Base-by-base conservation (phyloP, 2,329 filamentous ascomycete genomes). In the Talaromyces sp. region DNA sequence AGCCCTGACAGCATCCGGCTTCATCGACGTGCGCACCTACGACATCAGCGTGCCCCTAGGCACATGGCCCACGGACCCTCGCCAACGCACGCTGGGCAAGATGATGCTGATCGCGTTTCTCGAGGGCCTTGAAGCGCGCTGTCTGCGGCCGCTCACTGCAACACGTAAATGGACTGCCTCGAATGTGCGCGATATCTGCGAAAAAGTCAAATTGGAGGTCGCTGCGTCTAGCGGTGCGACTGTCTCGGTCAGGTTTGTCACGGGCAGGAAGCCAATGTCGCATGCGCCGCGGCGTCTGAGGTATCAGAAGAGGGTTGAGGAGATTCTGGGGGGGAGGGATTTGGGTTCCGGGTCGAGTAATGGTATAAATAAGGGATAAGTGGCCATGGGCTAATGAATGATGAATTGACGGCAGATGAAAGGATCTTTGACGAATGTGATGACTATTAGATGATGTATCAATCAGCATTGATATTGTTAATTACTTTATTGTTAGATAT, bases 1-100 rank as follows among this genome's bases (percentile, higher is more conserved):
- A 0, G 70, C 73, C 14, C 70, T 82, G 4, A 69, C 70, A 46
- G 72, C 73, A 29, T 77, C 75, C 0, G 79, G 80, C 0, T 80
- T 82, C 62, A 73, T 70, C 17, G 73, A 80, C 38, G 70, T 79
- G 5, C 67, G 69, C 24, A 73, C 73, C 1, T 72, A 72, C 2
- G 74, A 77, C 53, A 67, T 73, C 48, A 70, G 68, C 3, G 65
- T 77, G 8, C 75, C 75, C 6, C 65, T 78, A 17, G 74, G 75
- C 1, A 65, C 71, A 7, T 76, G 75, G 74, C 69, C 72, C 10
- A 60, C 69, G 0, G 71, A 76, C 51, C 64, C 69, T 5, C 66
- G 60, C 6, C 68, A 72, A 54, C 71, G 71, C 35, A 71, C 72
- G 1, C 62, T 77, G 24, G 76, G 76, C 7, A 78, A 78, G 59